Percentiles rank a stretch among this genome's conserved stretches.
These are phyloP conservation scores for Periconia macrospinosa DNA, from an alignment of 2,329 filamentous ascomycete species.

Conservation along the genomic window DNA sequence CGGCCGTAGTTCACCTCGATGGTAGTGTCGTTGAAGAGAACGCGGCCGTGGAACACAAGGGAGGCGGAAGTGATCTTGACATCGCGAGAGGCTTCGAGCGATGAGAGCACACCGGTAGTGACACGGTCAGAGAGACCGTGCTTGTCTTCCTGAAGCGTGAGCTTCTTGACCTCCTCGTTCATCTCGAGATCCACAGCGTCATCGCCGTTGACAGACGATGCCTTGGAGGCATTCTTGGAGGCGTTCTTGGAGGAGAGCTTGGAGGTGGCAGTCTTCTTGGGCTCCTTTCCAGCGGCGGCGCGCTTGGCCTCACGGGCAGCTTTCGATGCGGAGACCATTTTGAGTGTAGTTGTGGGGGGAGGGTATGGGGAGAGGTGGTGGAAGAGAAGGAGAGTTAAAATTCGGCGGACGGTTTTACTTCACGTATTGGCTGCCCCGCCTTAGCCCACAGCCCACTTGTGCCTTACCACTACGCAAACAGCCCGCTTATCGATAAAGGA, in stretches of 20 bases:
- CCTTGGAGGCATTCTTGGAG: conserved; percentile 63
- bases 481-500: not conserved
- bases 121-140: conserved; percentile 95
- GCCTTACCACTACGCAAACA: not conserved
- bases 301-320: conserved; percentile 69
- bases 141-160: conserved; percentile 92
- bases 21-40: conserved; percentile 90
- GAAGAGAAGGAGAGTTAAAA: conserved; percentile 25
- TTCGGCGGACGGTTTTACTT: conserved; percentile 12
- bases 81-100: conserved; percentile 81
- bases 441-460: not conserved
- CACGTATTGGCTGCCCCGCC: not conserved
- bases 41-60: conserved; percentile 95
- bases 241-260: conserved; percentile 71
- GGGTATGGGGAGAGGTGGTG: conserved; percentile 11
- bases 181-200: conserved; percentile 68
- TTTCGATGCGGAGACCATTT: conserved; percentile 70
- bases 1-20: conserved; percentile 92
- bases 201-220: conserved; percentile 71
- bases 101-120: conserved; percentile 93
- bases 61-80: conserved; percentile 95
- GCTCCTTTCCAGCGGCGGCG: conserved; percentile 68
- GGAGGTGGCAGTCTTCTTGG: conserved; percentile 74
- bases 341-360: conserved; percentile 23
- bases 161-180: conserved; percentile 79